phyloP scores from a whole-genome alignment of 257 asterid species.

The Rehmannia glutinosa region DNA sequence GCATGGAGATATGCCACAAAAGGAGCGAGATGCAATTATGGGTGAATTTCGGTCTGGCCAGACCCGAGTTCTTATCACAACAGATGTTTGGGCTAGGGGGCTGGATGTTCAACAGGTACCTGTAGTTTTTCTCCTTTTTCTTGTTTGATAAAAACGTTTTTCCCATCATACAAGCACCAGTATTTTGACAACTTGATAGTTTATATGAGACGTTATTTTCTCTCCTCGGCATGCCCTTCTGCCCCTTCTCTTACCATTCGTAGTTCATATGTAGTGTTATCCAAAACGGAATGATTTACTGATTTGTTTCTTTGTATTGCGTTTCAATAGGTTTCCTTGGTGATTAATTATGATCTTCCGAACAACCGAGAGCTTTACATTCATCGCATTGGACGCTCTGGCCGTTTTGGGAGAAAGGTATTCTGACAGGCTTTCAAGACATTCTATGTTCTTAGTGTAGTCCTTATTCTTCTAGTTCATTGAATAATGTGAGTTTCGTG shows the following conservation, averaged over 20 bases:
- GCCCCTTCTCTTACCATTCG: neutral
- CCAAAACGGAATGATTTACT: neutral
- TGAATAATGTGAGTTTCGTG: neutral
- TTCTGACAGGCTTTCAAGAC: constrained; percentile 20
- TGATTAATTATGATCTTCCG: constrained; percentile 91
- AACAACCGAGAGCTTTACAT: constrained; percentile 92
- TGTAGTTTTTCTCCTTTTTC: neutral
- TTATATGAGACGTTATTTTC: neutral
- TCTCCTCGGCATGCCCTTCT: neutral
- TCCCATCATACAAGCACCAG: neutral
- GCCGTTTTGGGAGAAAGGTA: constrained; percentile 98
- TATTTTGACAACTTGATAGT: neutral
- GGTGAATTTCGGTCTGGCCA: constrained; percentile 74
- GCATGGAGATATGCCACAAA: constrained; percentile 99
- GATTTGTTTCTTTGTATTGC: constrained; percentile 10
- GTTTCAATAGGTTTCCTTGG: constrained; percentile 67
- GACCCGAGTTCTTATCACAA: constrained; percentile 92
- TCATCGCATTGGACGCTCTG: constrained; percentile 95
- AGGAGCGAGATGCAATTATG: constrained; percentile 94
- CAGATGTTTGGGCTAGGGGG: constrained; percentile 99
- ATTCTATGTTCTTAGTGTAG: neutral
- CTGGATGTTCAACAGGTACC: constrained; percentile 96
- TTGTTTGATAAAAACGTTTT: neutral
- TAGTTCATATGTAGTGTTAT: neutral
- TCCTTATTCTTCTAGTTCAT: neutral